Evolutionary conservation across 2,329 filamentous ascomycete genomes (phyloP).

Genomic region (Chaetomium strumarium): DNA sequence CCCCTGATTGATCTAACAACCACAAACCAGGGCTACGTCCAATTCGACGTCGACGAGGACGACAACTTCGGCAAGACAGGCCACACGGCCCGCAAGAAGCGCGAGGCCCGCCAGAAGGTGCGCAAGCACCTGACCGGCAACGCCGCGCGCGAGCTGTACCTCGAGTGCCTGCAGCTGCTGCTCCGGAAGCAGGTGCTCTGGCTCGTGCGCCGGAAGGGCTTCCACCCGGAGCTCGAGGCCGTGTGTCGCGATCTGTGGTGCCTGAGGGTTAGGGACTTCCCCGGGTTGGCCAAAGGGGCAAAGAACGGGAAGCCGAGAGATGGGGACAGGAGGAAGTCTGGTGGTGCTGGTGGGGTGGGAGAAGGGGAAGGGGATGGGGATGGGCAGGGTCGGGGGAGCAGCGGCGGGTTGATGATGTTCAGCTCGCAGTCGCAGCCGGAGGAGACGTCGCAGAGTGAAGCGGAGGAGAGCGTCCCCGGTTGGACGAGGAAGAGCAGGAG

Average conservation of each 20-base stretch:
- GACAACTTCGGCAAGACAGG: conserved; percentile 63
- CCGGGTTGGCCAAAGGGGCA: conserved; percentile 40
- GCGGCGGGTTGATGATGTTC: conserved; percentile 42
- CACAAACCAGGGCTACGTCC: conserved; percentile 43
- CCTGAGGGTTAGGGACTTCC: conserved; percentile 54
- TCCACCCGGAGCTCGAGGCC: conserved; percentile 69
- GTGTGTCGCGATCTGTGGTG: conserved; percentile 83
- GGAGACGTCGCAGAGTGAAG: conserved; percentile 25
- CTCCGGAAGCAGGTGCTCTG: conserved; percentile 75
- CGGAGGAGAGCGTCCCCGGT: conserved; percentile 18
- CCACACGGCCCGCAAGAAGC: conserved; percentile 49
- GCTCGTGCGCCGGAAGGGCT: conserved; percentile 59
- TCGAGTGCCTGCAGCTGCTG: conserved; percentile 79
- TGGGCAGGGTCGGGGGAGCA: conserved; percentile 29
- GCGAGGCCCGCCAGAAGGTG: conserved; percentile 48
- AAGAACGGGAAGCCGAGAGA: conserved; percentile 20
- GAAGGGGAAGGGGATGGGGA: conserved; percentile 39
- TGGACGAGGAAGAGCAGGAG: conserved; percentile 30
- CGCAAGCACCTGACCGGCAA: conserved; percentile 56
- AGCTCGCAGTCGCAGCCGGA: conserved; percentile 57
- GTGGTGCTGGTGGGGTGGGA: conserved; percentile 31
- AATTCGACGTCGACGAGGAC: conserved; percentile 56
- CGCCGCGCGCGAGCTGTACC: conserved; percentile 68
- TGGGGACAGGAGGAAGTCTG: conserved; percentile 24
- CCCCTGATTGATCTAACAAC: not conserved